Base-by-base conservation (phyloP, 2,329 filamentous ascomycete species). In the Diaporthe batatas region DNA sequence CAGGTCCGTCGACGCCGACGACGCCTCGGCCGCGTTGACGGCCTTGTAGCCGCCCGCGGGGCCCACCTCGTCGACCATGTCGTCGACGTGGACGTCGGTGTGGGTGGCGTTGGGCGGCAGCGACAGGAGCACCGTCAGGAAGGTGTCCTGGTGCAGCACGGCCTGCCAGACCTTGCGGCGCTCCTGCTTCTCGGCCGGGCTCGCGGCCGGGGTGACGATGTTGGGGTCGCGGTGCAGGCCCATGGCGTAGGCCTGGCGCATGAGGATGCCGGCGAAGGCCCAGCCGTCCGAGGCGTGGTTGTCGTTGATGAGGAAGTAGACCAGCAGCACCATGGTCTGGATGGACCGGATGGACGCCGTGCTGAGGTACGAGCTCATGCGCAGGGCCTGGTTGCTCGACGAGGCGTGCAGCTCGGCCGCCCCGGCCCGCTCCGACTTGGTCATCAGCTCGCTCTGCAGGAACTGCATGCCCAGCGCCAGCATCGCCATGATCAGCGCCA, bases 251-350 rank as follows among this genome's bases (percentile, higher is more conserved):
- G 93, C 90, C 81, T 96, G 93, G 34, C 93, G 88, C 75, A 94
- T 91, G 29, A 94, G 81, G 34, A 96, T 91, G 7, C 93, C 93
- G 0, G 92, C 92, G 84, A 95, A 96, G 0, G 93, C 91, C 91
- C 93, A 96, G 1, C 93, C 93, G 79, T 96, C 93, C 0, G 92
- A 93, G 5, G 93, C 93, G 77, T 95, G 93, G 77, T 95, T 95
- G 80, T 96, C 93, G 77, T 96, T 96, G 84, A 95, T 95, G 47
- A 96, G 85, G 77, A 96, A 96, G 79, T 95, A 95, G 0, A 91
- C 91, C 73, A 95, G 91, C n/a, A 96, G 82, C 0, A 95, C 91
- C 93, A 95, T 95, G 57, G 93, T 90, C 80, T 94, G 92, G 42
- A 95, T 90, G 1, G 92, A 93, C 32, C 90, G 86, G 65, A 94